phyloP scores from a whole-genome alignment of 139 green algal genomes.

The Chlamydomonas applanata region DNA sequence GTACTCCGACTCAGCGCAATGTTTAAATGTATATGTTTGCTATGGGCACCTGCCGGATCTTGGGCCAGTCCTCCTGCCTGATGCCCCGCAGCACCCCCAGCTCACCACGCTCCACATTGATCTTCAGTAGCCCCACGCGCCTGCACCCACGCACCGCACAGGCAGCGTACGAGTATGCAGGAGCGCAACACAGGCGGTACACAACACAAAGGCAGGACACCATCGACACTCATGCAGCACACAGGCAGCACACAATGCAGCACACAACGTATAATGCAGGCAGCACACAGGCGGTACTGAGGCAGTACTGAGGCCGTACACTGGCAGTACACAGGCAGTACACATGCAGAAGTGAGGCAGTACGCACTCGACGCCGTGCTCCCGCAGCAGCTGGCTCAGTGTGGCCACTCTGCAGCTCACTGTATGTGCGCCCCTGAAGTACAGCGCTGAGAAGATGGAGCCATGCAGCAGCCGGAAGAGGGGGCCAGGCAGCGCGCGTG shows the following conservation, averaged over 20 bases:
- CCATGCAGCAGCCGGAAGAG: not conserved
- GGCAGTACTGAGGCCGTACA: too few relatives aligned
- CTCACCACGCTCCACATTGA: conserved; percentile 11
- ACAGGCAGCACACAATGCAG: too few relatives aligned
- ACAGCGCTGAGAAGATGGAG: not conserved
- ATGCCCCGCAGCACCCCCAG: conserved; percentile 2
- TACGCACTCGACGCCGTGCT: not conserved
- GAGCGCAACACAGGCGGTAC: too few relatives aligned
- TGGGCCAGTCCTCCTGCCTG: not conserved
- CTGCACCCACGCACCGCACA: not conserved
- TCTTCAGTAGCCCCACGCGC: conserved; percentile 1
- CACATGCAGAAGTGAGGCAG: too few relatives aligned
- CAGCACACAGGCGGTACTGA: too few relatives aligned
- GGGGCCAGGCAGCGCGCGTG: not conserved
- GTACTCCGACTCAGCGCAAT: too few relatives aligned
- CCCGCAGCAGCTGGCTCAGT: not conserved
- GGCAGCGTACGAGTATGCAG: too few relatives aligned
- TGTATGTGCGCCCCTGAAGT: not conserved
- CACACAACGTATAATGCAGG: too few relatives aligned
- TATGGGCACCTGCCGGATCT: not conserved
- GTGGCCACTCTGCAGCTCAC: conserved; percentile 8
- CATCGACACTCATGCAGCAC: too few relatives aligned
- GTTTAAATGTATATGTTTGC: too few relatives aligned
- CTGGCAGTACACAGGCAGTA: too few relatives aligned
- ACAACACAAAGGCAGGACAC: too few relatives aligned